Evolutionary conservation across 2,329 filamentous ascomycete species (phyloP).

Genomic region (Pseudocercospora eumusae): DNA sequence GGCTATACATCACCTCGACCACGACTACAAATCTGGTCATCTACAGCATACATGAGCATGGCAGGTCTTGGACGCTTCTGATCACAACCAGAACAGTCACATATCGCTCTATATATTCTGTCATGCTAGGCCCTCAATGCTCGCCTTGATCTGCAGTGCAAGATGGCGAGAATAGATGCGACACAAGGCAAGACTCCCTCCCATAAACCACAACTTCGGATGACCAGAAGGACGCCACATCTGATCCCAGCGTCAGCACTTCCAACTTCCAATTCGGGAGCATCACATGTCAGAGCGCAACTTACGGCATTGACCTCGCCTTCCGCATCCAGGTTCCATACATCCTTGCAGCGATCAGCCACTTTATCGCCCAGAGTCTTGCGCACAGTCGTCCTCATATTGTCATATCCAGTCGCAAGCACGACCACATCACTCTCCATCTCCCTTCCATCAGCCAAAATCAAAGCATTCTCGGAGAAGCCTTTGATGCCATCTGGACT

Average conservation of each 20-base stretch:
- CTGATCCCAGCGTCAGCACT: slow-evolving; percentile 25
- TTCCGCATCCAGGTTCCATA: slow-evolving; percentile 46
- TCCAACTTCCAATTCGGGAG: not conserved
- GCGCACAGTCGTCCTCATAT: slow-evolving; percentile 66
- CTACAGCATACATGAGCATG: too few species aligned
- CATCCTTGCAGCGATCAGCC: slow-evolving; percentile 58
- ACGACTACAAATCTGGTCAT: not conserved
- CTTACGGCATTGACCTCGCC: slow-evolving; percentile 38
- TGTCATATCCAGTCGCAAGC: slow-evolving; percentile 59
- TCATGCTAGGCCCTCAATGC: slow-evolving; percentile 41
- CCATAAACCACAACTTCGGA: slow-evolving; percentile 46
- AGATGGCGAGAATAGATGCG: slow-evolving; percentile 43
- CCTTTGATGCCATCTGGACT: slow-evolving; percentile 53
- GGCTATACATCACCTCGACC: not conserved
- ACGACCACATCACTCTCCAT: slow-evolving; percentile 65
- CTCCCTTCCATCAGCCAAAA: slow-evolving; percentile 55
- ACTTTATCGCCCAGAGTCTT: slow-evolving; percentile 63
- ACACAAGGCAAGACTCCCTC: slow-evolving; percentile 42
- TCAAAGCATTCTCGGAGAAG: slow-evolving; percentile 50
- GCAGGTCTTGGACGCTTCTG: too few species aligned
- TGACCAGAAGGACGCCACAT: slow-evolving; percentile 46
- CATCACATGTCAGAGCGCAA: not conserved
- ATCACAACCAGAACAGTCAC: too few species aligned
- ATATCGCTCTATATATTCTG: too few species aligned
- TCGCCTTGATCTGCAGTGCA: slow-evolving; percentile 46